Evolutionary conservation across 768 basidiomycete genomes (phyloP), one percentile per base, ranked within the genome.

Genomic region (Podaxis pistillaris): DNA sequence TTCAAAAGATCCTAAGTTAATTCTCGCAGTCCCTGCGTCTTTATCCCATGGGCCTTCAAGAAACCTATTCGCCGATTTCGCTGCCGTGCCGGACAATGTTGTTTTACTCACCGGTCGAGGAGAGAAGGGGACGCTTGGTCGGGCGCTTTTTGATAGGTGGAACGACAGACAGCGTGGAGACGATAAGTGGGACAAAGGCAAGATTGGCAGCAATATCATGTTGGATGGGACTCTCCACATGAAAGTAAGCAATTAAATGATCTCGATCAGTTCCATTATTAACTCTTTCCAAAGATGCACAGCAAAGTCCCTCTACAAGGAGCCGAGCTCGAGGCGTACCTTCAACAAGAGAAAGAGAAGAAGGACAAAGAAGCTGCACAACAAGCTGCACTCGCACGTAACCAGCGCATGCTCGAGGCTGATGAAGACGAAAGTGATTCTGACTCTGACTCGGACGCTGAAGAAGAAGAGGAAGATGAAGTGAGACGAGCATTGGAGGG

Each of bases 21-120:
- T 99, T 64, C 82, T 99, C 15, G 94, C 95, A 0, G 90, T 96
- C 28, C 97, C 97, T 1, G 89, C 93, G 1, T 93, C 93, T 3
- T 81, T 99, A 53, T 96, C 94, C 0, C 91, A 98, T 68, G 96
- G 96, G 1, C 89, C 93, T 8, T 96, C 95, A 0, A 86, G 97
- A 50, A 80, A 85, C 37, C 74, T 98, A 3, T 98, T 99, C 72
- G 83, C 86, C 15, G 86, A 93, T 57, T 95, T 98, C 75, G 94
- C 94, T 3, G 80, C 86, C 6, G 83, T 89, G 4, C 86, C 90
- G 0, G 89, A 89, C 64, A 96, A 96, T 67, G 89, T 97, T 58
- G 83, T 99, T 33, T 79, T 99, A 3, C 83, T 98, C 46, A 97
- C 96, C 0, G 80, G 83, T 3, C 83, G 88, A 36, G 83, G 89